Evolutionary conservation across 2,329 filamentous ascomycete species (phyloP).

Genomic region (Neoscytalidium dimidiatum): DNA sequence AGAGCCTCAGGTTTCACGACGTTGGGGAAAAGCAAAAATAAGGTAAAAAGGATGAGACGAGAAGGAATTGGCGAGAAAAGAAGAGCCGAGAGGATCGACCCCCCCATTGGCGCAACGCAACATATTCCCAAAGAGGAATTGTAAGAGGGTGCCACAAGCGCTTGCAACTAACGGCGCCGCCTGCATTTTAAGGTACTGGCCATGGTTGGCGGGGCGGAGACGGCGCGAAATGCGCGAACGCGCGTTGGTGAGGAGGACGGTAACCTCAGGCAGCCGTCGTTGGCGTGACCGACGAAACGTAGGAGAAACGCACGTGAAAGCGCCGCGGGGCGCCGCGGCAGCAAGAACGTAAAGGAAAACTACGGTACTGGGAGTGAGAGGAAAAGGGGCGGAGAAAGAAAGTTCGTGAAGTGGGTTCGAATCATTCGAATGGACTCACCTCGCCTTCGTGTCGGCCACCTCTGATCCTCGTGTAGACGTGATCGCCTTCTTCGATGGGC

Average conservation of each 20-base stretch:
- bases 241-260: background rate
- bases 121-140: background rate
- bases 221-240: background rate
- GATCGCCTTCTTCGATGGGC: slow-evolving; percentile 42
- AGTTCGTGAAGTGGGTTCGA: background rate
- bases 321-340: background rate
- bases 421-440: slow-evolving; percentile 23
- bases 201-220: background rate
- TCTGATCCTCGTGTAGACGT: slow-evolving; percentile 43
- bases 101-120: background rate
- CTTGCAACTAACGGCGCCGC: background rate
- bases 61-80: background rate
- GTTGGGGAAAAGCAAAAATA: background rate
- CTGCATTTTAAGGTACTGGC: background rate
- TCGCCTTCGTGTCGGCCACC: slow-evolving; percentile 44
- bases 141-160: background rate
- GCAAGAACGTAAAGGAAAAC: background rate
- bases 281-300: background rate
- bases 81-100: background rate
- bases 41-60: background rate
- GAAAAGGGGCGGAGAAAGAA: background rate
- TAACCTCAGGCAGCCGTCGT: background rate
- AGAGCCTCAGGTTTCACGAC: background rate
- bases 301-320: slow-evolving; percentile 3
- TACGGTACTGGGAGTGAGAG: background rate